These are phyloP conservation scores for Rachicladosporium sp. DNA, from an alignment of 2,329 filamentous ascomycete genomes.

Conservation along the genomic window DNA sequence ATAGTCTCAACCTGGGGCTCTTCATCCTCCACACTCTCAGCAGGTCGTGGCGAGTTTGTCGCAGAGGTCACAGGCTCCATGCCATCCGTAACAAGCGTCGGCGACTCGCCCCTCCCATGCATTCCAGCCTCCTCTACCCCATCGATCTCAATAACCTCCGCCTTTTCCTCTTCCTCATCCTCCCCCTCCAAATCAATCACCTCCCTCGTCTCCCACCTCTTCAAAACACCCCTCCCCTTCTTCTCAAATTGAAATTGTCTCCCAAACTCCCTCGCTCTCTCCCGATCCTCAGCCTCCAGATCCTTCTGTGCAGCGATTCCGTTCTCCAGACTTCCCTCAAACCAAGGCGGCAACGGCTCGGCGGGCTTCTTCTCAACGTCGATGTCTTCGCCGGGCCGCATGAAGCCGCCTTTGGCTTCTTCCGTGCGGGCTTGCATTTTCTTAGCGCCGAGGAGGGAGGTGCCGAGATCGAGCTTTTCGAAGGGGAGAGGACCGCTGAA, in stretches of 20 bases:
- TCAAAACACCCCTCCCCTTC: constrained; percentile 1
- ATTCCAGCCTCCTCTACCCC: constrained; percentile 19
- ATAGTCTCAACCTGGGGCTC: constrained; percentile 8
- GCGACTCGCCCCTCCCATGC: background rate
- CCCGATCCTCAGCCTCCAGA: constrained; percentile 34
- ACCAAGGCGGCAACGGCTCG: constrained; percentile 64
- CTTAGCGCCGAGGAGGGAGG: constrained; percentile 41
- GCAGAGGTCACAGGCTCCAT: too few species aligned
- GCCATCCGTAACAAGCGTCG: too few species aligned
- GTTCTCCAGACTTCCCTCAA: constrained; percentile 43
- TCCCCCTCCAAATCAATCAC: constrained; percentile 36
- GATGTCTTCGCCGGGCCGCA: constrained; percentile 33
- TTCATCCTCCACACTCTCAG: too few species aligned
- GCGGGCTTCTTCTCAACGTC: constrained; percentile 32
- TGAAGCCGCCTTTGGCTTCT: constrained; percentile 53
- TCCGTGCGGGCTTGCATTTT: constrained; percentile 41
- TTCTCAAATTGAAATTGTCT: constrained; percentile 48
- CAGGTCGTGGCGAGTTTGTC: too few species aligned
- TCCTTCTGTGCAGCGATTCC: constrained; percentile 43
- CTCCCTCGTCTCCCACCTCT: constrained; percentile 28
- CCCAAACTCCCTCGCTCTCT: constrained; percentile 45
- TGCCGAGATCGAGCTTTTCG: constrained; percentile 62
- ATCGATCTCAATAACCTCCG: constrained; percentile 30
- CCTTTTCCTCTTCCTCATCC: constrained; percentile 19
- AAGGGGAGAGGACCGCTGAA: constrained; percentile 82